phyloP scores from a whole-genome alignment of 2,329 filamentous ascomycete genomes.

The Penicillium sp. region DNA sequence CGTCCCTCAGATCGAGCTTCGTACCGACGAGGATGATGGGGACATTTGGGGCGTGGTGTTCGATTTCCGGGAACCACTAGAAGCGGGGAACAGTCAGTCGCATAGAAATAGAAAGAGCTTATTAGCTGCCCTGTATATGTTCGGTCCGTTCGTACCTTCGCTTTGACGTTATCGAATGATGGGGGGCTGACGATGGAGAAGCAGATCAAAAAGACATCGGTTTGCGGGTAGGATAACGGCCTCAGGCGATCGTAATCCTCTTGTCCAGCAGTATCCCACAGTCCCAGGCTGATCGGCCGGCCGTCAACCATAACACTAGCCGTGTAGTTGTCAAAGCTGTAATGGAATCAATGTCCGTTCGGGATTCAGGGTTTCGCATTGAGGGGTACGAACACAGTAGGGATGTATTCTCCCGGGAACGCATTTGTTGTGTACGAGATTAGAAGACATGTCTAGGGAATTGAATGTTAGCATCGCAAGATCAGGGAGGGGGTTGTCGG shows the following conservation, averaged over 20 bases:
- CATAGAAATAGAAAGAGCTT: background rate
- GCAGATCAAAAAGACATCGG: conserved; percentile 96
- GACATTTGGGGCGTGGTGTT: conserved; percentile 91
- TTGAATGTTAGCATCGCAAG: background rate
- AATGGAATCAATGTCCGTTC: conserved; percentile 18
- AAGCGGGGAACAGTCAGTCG: conserved; percentile 8
- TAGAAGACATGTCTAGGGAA: conserved; percentile 82
- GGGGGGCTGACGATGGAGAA: conserved; percentile 98
- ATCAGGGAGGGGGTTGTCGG: background rate
- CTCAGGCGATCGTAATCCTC: conserved; percentile 96
- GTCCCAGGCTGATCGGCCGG: conserved; percentile 90
- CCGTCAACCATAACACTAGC: conserved; percentile 99
- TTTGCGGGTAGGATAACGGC: conserved; percentile 95
- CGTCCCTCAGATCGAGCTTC: conserved; percentile 92
- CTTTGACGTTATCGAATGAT: conserved; percentile 98
- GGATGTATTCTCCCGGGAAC: conserved; percentile 99
- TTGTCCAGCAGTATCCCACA: conserved; percentile 98
- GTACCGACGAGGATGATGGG: conserved; percentile 97
- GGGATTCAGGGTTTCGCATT: conserved; percentile 7
- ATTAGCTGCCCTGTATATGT: background rate
- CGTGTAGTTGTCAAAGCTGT: conserved; percentile 96
- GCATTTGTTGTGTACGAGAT: conserved; percentile 99
- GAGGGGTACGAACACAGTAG: conserved; percentile 65
- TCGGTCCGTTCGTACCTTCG: conserved; percentile 66
- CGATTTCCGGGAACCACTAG: conserved; percentile 96